Conservation (phyloP, 768 basidiomycete species). For the Mycena amicta region DNA sequence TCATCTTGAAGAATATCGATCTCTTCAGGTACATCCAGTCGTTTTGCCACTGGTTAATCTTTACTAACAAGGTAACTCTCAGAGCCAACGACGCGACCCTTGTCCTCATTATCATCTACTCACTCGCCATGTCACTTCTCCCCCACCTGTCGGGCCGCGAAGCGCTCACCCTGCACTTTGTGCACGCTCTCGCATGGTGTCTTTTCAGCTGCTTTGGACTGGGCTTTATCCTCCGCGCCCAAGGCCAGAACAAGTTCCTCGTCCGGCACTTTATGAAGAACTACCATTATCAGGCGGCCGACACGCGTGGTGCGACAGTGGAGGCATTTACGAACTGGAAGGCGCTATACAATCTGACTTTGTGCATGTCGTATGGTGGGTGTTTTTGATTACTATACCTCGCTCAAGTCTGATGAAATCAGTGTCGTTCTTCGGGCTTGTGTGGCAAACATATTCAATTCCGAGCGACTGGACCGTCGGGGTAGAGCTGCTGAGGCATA, state of each 20-base stretch:
- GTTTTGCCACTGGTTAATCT: slow-evolving; percentile 9
- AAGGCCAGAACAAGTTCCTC: slow-evolving; percentile 84
- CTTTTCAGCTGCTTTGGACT: slow-evolving; percentile 87
- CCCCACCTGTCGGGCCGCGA: slow-evolving; percentile 54
- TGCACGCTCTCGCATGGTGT: slow-evolving; percentile 85
- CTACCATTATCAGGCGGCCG: slow-evolving; percentile 81
- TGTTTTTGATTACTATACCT: slow-evolving; percentile 4
- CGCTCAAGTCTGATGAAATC: slow-evolving; percentile 8
- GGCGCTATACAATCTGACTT: slow-evolving; percentile 84
- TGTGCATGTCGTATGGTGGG: slow-evolving; percentile 93
- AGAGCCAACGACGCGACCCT: slow-evolving; percentile 89
- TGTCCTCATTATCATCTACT: slow-evolving; percentile 72
- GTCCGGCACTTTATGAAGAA: slow-evolving; percentile 94
- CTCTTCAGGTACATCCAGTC: slow-evolving; percentile 66
- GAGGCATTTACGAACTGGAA: slow-evolving; percentile 99
- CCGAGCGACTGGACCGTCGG: slow-evolving; percentile 88
- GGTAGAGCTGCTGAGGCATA: slow-evolving; percentile 84
- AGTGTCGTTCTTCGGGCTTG: slow-evolving; percentile 87
- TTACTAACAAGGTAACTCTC: slow-evolving; percentile 23
- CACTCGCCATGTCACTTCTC: slow-evolving; percentile 57
- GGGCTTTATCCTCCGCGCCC: slow-evolving; percentile 80
- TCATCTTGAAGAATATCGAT: slow-evolving; percentile 82
- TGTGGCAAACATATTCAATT: slow-evolving; percentile 86
- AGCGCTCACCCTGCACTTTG: slow-evolving; percentile 69
- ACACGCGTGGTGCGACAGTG: slow-evolving; percentile 76